phyloP scores from a whole-genome alignment of 192 early-diverging fungal genomes.

The Podila clonocystis region DNA sequence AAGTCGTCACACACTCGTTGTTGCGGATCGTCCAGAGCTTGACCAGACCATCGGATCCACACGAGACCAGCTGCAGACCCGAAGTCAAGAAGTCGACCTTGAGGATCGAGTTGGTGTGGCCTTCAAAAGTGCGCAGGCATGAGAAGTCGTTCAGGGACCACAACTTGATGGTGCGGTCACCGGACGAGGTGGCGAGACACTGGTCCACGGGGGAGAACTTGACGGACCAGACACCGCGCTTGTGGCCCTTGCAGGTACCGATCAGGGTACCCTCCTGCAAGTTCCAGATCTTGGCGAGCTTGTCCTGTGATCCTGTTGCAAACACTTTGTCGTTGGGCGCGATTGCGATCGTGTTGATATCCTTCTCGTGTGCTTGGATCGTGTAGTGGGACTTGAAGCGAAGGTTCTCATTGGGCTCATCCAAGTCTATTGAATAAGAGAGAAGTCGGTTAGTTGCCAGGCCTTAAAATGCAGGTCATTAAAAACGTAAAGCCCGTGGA shows the following conservation, averaged over 20 bases:
- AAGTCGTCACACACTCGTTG: conserved; percentile 88
- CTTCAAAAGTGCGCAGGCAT: conserved; percentile 95
- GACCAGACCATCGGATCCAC: conserved; percentile 91
- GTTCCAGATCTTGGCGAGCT: conserved; percentile 93
- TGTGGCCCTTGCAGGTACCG: conserved; percentile 89
- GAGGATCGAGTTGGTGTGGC: conserved; percentile 97
- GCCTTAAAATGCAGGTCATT: not conserved
- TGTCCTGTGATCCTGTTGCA: conserved; percentile 95
- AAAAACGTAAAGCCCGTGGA: not conserved
- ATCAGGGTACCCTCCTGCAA: conserved; percentile 81
- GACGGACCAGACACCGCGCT: conserved; percentile 94
- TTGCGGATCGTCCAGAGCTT: conserved; percentile 97
- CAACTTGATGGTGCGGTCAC: conserved; percentile 94
- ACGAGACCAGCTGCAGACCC: conserved; percentile 89
- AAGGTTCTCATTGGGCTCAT: conserved; percentile 41
- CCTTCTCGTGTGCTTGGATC: conserved; percentile 94
- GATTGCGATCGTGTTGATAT: conserved; percentile 93
- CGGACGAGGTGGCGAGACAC: conserved; percentile 89
- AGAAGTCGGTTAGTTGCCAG: not conserved
- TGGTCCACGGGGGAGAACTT: conserved; percentile 97
- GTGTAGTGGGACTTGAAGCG: conserved; percentile 83
- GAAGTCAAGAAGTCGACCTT: conserved; percentile 84
- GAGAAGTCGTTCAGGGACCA: conserved; percentile 91
- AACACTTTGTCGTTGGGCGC: conserved; percentile 93
- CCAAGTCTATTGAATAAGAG: conserved; percentile 28